These are phyloP conservation scores for Kodamaea restingae DNA, from an alignment of 805 yeast genomes.

Conservation along the genomic window DNA sequence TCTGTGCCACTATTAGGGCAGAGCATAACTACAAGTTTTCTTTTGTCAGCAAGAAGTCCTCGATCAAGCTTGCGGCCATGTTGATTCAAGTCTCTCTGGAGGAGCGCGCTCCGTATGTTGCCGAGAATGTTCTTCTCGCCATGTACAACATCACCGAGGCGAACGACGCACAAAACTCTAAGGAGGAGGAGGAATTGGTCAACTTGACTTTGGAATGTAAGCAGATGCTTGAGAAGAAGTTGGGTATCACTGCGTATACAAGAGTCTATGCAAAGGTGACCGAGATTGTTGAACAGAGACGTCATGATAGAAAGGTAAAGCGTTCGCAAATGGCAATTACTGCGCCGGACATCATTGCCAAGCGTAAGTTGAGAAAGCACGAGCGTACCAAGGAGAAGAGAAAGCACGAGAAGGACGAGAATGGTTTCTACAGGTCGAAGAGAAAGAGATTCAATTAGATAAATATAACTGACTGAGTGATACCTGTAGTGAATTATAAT, in stretches of 20 bases:
- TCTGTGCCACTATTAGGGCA: conserved; percentile 60
- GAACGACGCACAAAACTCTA: conserved; percentile 35
- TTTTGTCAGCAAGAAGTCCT: conserved; percentile 57
- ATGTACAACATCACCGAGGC: conserved; percentile 47
- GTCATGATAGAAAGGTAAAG: conserved; percentile 73
- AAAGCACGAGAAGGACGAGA: conserved; percentile 67
- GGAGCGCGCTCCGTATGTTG: conserved; percentile 37
- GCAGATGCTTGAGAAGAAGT: conserved; percentile 57
- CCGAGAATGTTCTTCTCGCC: conserved; percentile 53
- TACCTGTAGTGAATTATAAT: not conserved
- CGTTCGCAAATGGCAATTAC: conserved; percentile 70
- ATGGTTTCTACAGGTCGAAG: conserved; percentile 68
- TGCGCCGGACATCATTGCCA: conserved; percentile 81
- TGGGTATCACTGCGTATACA: conserved; percentile 71
- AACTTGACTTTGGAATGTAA: conserved; percentile 61
- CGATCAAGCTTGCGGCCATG: conserved; percentile 70
- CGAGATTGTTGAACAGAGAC: conserved; percentile 52
- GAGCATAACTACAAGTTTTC: conserved; percentile 54
- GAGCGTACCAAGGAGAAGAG: conserved; percentile 72
- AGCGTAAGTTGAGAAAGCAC: conserved; percentile 73
- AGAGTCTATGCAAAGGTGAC: conserved; percentile 60
- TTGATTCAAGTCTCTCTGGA: conserved; percentile 46
- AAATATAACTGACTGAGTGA: not conserved
- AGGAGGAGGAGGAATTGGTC: conserved; percentile 49
- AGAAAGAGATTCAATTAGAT: conserved; percentile 36